A percentile compares a stretch with the other conserved stretches of the same genome.
Evolutionary conservation across 2,329 filamentous ascomycete genomes (phyloP).

Genomic region (Curvularia spicifera): DNA sequence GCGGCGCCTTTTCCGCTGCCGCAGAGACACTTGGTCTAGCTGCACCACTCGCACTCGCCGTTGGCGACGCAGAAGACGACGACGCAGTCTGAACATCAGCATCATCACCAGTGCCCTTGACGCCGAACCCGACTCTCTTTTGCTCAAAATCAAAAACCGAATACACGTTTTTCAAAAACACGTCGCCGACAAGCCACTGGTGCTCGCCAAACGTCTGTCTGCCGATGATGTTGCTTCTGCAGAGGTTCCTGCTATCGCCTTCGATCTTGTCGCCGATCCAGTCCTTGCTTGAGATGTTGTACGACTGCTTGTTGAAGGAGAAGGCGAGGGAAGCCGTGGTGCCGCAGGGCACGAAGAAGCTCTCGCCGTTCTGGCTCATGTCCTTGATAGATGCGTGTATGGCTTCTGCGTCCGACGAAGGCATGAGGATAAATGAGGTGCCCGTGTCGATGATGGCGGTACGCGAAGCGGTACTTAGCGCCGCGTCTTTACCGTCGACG

Average conservation of each 20-base stretch:
- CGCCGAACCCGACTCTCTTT: slow-evolving; percentile 62
- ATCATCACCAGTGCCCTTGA: slow-evolving; percentile 20
- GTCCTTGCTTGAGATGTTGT: slow-evolving; percentile 71
- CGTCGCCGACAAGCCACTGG: slow-evolving; percentile 82
- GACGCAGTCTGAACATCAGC: not conserved
- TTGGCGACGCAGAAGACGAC: slow-evolving; percentile 3
- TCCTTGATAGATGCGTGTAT: slow-evolving; percentile 73
- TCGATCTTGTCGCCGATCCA: slow-evolving; percentile 64
- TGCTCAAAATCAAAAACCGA: slow-evolving; percentile 80
- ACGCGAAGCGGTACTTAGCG: slow-evolving; percentile 40
- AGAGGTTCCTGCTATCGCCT: slow-evolving; percentile 40
- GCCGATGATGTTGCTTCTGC: slow-evolving; percentile 76
- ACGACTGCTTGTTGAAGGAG: slow-evolving; percentile 71
- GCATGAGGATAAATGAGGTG: slow-evolving; percentile 79
- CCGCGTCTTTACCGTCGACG: slow-evolving; percentile 62
- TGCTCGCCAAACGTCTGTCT: slow-evolving; percentile 66
- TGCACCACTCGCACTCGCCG: not conserved
- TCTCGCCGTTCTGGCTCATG: slow-evolving; percentile 63
- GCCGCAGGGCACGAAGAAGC: slow-evolving; percentile 76
- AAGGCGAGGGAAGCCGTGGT: slow-evolving; percentile 67
- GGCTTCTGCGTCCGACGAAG: slow-evolving; percentile 67
- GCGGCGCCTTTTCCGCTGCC: slow-evolving; percentile 4
- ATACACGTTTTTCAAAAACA: slow-evolving; percentile 91
- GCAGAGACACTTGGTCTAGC: slow-evolving; percentile 1
- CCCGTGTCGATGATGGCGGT: slow-evolving; percentile 82